Percentiles rank a stretch among this genome's conserved stretches.
Evolutionary conservation across 2,329 filamentous ascomycete genomes (phyloP).

Genomic region (Epichloe sibirici): DNA sequence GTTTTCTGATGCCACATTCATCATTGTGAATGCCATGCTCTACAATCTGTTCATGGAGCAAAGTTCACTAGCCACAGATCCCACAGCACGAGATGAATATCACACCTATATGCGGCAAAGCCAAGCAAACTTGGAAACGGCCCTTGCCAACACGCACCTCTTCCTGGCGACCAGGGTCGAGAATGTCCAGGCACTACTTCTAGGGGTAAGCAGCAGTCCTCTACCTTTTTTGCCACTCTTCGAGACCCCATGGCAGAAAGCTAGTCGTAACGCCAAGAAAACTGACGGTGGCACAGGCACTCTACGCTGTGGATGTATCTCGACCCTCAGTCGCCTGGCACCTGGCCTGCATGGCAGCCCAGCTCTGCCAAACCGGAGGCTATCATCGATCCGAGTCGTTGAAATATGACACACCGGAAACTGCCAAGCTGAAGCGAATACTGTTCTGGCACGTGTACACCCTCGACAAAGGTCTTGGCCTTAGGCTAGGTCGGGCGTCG

Average conservation of each 20-base stretch:
- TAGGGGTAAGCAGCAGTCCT: constrained; percentile 33
- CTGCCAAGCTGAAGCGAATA: constrained; percentile 25
- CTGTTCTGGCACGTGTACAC: constrained; percentile 42
- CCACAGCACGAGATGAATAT: constrained; percentile 22
- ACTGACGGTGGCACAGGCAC: constrained; percentile 28
- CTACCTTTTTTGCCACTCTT: not conserved
- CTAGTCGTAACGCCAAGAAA: not conserved
- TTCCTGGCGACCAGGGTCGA: constrained; percentile 41
- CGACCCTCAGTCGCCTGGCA: constrained; percentile 53
- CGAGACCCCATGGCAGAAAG: too few relatives aligned
- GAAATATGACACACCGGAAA: constrained; percentile 20
- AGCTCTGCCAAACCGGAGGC: constrained; percentile 49
- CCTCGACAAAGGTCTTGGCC: constrained; percentile 44
- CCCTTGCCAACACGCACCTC: constrained; percentile 38
- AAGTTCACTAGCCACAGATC: constrained; percentile 23
- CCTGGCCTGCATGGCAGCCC: constrained; percentile 44
- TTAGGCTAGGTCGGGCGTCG: constrained; percentile 46
- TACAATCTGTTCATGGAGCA: constrained; percentile 39
- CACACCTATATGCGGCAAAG: constrained; percentile 27
- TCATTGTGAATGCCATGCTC: constrained; percentile 36
- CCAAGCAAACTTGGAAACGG: constrained; percentile 37
- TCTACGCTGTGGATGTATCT: constrained; percentile 50
- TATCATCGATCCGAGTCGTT: constrained; percentile 38
- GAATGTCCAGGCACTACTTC: constrained; percentile 45
- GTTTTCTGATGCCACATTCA: constrained; percentile 36